phyloP scores from a whole-genome alignment of 1,284 basidiomycete species.

The Naganishia sp. region DNA sequence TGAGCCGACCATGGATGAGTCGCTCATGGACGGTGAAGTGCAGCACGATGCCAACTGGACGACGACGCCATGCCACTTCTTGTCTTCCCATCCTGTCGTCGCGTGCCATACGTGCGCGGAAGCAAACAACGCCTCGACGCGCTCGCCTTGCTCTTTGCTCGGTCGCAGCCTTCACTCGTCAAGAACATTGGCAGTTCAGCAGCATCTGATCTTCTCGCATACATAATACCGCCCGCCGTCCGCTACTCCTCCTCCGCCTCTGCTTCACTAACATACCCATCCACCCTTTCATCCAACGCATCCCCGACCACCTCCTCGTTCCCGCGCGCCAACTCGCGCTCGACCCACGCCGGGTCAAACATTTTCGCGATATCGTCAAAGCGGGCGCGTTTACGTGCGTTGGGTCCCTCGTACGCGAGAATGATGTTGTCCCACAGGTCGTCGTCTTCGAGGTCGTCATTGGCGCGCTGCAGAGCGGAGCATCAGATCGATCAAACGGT shows the following conservation, averaged over 20 bases:
- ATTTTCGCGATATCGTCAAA: slow-evolving; percentile 27
- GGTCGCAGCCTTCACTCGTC: too few relatives aligned
- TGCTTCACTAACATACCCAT: slow-evolving; percentile 12
- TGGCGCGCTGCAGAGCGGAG: not conserved
- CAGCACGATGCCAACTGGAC: too few relatives aligned
- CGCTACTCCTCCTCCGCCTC: not conserved
- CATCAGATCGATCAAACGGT: not conserved
- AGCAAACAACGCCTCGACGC: too few relatives aligned
- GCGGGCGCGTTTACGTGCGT: slow-evolving; percentile 20
- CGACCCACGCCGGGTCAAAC: slow-evolving; percentile 28
- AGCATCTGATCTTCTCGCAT: too few relatives aligned
- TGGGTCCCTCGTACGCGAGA: slow-evolving; percentile 25
- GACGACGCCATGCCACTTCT: too few relatives aligned
- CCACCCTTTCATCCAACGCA: slow-evolving; percentile 9
- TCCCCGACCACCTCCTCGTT: slow-evolving; percentile 20
- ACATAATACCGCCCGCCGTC: not conserved
- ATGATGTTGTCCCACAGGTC: slow-evolving; percentile 30
- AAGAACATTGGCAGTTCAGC: too few relatives aligned
- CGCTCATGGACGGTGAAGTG: too few relatives aligned
- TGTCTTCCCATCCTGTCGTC: too few relatives aligned
- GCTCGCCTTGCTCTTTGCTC: too few relatives aligned
- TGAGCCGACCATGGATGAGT: too few relatives aligned
- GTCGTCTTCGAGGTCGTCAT: slow-evolving; percentile 27
- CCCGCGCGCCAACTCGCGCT: slow-evolving; percentile 14
- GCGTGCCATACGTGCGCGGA: too few relatives aligned